Base-by-base conservation (phyloP, 805 yeast genomes). In the Metschnikowia hibisci region DNA sequence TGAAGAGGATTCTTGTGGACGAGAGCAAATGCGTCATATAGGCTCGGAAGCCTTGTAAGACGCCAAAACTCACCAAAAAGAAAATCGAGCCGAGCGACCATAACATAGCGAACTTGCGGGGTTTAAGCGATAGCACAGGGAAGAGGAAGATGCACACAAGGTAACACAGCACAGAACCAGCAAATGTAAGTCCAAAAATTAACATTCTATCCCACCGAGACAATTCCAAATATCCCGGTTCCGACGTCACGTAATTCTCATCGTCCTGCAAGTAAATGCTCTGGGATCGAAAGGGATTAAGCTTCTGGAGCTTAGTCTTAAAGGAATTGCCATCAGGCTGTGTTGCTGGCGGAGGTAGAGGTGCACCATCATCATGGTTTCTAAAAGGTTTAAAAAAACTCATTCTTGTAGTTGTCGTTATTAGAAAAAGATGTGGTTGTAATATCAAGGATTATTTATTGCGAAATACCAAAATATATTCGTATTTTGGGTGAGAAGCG, bases 191-290 rank as follows among this genome's bases (percentile, higher is more conserved):
- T 3, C 63, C 74, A 49, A 71, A 71, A 8, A 71, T 67, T 16
- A 71, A 55, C 74, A 71, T 69, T 42, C 76, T 58, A 52, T 71
- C 76, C 75, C 75, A 69, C 22, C 71, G 55, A 9, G 72, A 66
- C 37, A 71, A 60, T 52, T 71, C 71, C 49, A 66, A 67, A 49
- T 60, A 62, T 4, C 76, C 75, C 0, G 73, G 72, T 10, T 71
- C 71, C 1, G 71, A 53, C 1, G 76, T 70, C 23, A 70, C 75
- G 46, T 64, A 66, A 46, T 65, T 67, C 4, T 66, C 67, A 15
- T 70, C 73, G 39, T 70, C 76, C 47, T 70, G 66, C 26, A 70
- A 56, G 47, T 65, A 67, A 2, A 69, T 64, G 18, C 68, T 64
- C 41, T 58, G 58, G 28, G 55, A 56, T 26, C 64, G 51, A 55